Evolutionary conservation across 2,329 filamentous ascomycete genomes (phyloP), one percentile per base, ranked within the genome.

Genomic region (Diaporthe aspalathi): DNA sequence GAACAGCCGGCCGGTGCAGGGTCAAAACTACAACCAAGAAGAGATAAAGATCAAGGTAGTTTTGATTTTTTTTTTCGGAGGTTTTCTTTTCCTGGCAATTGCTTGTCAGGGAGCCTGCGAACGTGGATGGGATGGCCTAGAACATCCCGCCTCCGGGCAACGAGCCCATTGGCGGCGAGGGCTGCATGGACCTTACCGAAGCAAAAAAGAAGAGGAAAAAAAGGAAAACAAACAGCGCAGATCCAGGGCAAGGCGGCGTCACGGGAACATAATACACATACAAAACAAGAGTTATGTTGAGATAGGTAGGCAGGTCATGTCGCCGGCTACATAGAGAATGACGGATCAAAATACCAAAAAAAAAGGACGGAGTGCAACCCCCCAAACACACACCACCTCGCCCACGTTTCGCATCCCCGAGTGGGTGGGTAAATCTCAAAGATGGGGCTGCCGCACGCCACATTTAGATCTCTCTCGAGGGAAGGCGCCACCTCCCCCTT

Each of bases 371-470:
- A 38, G 35, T 7, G 20, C 14, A 35, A 53, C 66, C 66, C 66
- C 32, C 5, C 66, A 68, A 60, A 56, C 56, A 22, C 40, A 50
- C 53, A 68, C 66, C 66, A 32, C 40, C 66, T 11, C 53, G 29
- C 22, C 43, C 27, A 35, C 60, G 43, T 40, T 50, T 50, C 47
- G 53, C 32, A 68, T 60, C 32, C 66, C 66, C 53, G 53, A 50
- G 20, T 24, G 52, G 32, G 32, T 49, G 35, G 35, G 35, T 12
- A 38, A 22, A 56, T 49, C 45, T 50, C 40, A 65, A 50, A 12
- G 24, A 22, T n/a, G n/a, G 45, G 6, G 35, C 35, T 11, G 35
- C 35, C 38, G 22, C 16, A n/a, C 38, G 66, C 53, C 66, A 49
- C 32, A 53, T 60, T 68, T 14, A 60, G 40, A 27, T 50, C 22